Evolutionary conservation across 139 green algal species (phyloP), one percentile per base, ranked within the genome.

Genomic region (Limnomonas spitsbergensis): DNA sequence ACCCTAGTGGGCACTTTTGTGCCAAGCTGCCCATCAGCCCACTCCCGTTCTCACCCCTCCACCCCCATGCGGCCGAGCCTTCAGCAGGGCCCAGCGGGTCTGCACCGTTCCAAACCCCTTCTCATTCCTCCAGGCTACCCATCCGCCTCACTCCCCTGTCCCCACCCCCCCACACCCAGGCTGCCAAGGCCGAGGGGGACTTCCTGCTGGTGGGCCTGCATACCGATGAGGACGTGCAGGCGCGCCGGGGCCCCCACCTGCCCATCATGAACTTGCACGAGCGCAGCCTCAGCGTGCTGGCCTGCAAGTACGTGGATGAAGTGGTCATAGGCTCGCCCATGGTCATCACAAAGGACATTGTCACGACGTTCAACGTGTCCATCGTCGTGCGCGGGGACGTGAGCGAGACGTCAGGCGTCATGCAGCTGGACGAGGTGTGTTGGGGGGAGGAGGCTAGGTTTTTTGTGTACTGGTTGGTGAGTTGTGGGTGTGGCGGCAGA

Each of bases 261-360:
- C 96, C 96, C 73, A 98, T 99, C 86, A 98, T 99, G 92, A 95
- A 94, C 82, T 78, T 99, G 80, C 94, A 99, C 71, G 96, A 99
- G 90, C 91, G 96, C 78, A 90, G 85, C 52, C 90, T 99, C 24
- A 92, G 81, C 40, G 95, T 99, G 80, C 87, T 99, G 77, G 92
- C 95, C 26, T 99, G 96, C 91, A 89, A 92, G 77, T 94, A 98
- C 80, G 94, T 97, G 35, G 94, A 99, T 74, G 96, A 99, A 85
- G 94, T 98, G 9, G 80, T 90, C 38, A 88, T 90, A 34, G 86
- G 86, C 32, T 70, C 77, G 7, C 83, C 86, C 34, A 82, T 34
- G 1, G 74, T 85, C 27, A 88, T 98, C 29, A 94, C 90, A 1
- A 83, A 93, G 14, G 93, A 98, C 82, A 83, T 99, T 76, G 84